Evolutionary conservation across 2,329 filamentous ascomycete genomes (phyloP).

Genomic region (Stagonosporopsis tanaceti): DNA sequence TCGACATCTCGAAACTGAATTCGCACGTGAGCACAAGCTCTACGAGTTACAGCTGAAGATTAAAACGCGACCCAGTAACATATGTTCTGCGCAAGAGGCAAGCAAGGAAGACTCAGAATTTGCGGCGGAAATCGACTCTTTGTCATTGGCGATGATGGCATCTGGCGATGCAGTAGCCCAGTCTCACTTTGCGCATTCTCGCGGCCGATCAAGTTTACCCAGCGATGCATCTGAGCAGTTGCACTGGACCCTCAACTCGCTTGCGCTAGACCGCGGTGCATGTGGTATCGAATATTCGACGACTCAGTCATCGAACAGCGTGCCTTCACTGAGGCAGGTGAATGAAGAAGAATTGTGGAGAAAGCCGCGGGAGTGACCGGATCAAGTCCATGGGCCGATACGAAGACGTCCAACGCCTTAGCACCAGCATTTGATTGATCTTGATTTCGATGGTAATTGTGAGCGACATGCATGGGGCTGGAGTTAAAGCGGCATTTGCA

Average conservation of each 20-base stretch:
- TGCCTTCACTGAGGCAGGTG: conserved; percentile 20
- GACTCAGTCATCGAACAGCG: conserved; percentile 20
- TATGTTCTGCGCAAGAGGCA: conserved; percentile 40
- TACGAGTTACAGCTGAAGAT: conserved; percentile 39
- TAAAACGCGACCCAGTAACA: conserved; percentile 39
- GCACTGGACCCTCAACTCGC: conserved; percentile 45
- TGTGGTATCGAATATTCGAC: conserved; percentile 44
- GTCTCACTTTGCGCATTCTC: conserved; percentile 20
- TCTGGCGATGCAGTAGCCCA: conserved; percentile 28
- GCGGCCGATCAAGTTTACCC: conserved; percentile 36
- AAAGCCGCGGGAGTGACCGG: conserved; percentile 28
- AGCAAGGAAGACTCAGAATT: conserved; percentile 44
- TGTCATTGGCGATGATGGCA: conserved; percentile 41
- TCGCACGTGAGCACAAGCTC: conserved; percentile 32
- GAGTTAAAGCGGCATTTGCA: conserved; percentile 19
- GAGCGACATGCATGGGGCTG: conserved; percentile 18
- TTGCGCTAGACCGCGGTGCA: conserved; percentile 42
- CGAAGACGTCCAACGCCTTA: neutral
- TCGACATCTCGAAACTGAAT: conserved; percentile 38
- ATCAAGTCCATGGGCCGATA: neutral
- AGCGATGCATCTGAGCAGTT: conserved; percentile 46
- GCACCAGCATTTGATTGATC: neutral
- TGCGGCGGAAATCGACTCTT: conserved; percentile 41
- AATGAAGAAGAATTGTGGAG: conserved; percentile 38
- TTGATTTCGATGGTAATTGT: conserved; percentile 9